A percentile compares a stretch with the other conserved stretches of the same genome.
Conservation (phyloP, 2,329 filamentous ascomycete species). For the Colletotrichum karsti region DNA sequence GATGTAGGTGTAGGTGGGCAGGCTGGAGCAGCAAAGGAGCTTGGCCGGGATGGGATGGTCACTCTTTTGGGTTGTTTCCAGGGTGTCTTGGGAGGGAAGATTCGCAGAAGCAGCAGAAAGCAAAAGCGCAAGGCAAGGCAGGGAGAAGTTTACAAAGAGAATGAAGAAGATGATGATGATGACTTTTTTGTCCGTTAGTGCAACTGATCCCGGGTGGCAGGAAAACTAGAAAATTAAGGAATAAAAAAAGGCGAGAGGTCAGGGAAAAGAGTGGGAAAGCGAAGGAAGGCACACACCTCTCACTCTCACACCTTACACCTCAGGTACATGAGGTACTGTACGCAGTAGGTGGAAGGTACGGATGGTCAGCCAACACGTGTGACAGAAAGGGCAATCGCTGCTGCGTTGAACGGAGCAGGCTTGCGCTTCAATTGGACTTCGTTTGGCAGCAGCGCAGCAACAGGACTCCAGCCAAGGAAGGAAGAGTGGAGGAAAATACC, state of each 20-base stretch:
- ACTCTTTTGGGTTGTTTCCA: not conserved
- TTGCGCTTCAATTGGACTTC: conserved; percentile 12
- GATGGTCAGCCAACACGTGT: not conserved
- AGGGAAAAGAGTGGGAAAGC: not conserved
- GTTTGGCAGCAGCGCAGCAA: conserved; percentile 10
- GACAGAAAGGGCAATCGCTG: conserved; percentile 1
- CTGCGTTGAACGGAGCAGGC: not conserved
- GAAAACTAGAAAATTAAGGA: not conserved
- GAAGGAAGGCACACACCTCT: not conserved
- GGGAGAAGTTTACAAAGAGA: conserved; percentile 20
- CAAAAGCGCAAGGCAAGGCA: not conserved
- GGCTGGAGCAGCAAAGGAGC: not conserved
- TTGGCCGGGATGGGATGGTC: not conserved
- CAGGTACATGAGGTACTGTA: not conserved
- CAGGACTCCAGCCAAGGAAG: conserved; percentile 22
- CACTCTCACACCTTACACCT: not conserved
- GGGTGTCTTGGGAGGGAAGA: conserved; percentile 5
- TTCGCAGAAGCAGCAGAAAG: not conserved
- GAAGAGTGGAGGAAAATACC: conserved; percentile 5
- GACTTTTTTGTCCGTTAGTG: conserved; percentile 15
- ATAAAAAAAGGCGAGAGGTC: conserved; percentile 7
- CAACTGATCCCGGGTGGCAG: conserved; percentile 14
- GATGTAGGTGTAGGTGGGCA: not conserved
- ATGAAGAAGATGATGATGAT: conserved; percentile 27
- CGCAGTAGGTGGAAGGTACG: too few relatives aligned